These are phyloP conservation scores for Tetrastigma voinierianum DNA, from an alignment of 164 flowering plant species.

Conservation along the genomic window DNA sequence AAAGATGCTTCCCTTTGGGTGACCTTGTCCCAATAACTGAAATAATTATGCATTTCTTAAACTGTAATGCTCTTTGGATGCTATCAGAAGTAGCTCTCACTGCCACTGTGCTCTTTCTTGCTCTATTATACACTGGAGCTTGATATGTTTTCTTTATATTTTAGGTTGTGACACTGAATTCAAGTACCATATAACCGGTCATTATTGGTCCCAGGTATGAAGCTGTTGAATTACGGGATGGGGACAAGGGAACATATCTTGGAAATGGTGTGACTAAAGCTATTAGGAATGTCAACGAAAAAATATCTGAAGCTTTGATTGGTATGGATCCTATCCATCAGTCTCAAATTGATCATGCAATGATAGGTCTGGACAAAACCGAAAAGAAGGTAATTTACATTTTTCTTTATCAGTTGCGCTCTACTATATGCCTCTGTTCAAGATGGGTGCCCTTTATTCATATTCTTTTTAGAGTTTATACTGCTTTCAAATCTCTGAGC, in stretches of 20 bases:
- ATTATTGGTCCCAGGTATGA: slow-evolving; percentile 55
- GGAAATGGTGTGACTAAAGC: slow-evolving; percentile 88
- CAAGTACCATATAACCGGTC: too few species aligned
- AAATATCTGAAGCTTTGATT: slow-evolving; percentile 79
- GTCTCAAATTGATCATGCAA: slow-evolving; percentile 88
- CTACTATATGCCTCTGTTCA: neutral
- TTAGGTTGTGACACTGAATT: too few species aligned
- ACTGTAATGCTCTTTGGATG: too few species aligned
- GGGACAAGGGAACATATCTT: slow-evolving; percentile 81
- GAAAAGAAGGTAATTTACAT: slow-evolving; percentile 74
- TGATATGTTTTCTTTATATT: too few species aligned
- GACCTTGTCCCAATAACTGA: too few species aligned
- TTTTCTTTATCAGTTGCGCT: neutral
- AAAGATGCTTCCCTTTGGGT: too few species aligned
- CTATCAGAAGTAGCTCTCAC: too few species aligned
- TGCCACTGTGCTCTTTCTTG: too few species aligned
- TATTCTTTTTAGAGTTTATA: too few species aligned
- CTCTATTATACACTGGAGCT: too few species aligned
- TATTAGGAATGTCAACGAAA: slow-evolving; percentile 81
- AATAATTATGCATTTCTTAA: too few species aligned
- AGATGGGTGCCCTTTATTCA: too few species aligned
- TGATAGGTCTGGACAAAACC: slow-evolving; percentile 92
- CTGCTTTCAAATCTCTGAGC: slow-evolving; percentile 1
- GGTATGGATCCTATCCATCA: slow-evolving; percentile 97
- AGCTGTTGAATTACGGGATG: slow-evolving; percentile 90